phyloP scores from a whole-genome alignment of 805 yeast species.

The Zygosaccharomyces bailii region DNA sequence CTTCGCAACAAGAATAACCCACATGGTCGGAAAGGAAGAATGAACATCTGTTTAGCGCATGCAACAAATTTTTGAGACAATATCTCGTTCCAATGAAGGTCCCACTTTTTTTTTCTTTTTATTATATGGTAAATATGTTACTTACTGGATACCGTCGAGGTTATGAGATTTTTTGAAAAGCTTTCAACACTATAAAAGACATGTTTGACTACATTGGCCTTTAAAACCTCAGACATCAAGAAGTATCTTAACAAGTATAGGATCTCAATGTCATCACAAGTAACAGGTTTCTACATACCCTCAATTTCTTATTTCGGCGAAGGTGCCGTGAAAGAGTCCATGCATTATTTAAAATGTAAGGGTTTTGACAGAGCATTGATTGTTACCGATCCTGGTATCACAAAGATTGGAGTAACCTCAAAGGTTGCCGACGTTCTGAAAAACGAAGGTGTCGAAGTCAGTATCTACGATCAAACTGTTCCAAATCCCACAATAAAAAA shows the following conservation, averaged over 20 bases:
- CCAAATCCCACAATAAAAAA: slow-evolving; percentile 24
- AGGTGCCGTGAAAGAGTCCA: slow-evolving; percentile 25
- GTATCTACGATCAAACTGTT: slow-evolving; percentile 25
- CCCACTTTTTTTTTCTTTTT: too few species aligned
- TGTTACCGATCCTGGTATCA: slow-evolving; percentile 33
- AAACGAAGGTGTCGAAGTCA: slow-evolving; percentile 18
- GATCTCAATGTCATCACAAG: slow-evolving; percentile 13
- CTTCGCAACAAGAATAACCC: too few species aligned
- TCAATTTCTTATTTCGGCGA: slow-evolving; percentile 26
- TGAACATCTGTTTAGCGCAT: too few species aligned
- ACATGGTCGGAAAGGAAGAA: too few species aligned
- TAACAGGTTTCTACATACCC: slow-evolving; percentile 25
- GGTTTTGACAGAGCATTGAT: slow-evolving; percentile 23
- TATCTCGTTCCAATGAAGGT: too few species aligned
- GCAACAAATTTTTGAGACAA: too few species aligned
- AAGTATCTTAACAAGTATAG: not conserved
- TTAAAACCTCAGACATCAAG: not conserved
- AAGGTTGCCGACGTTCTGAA: slow-evolving; percentile 25
- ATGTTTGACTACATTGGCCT: not conserved
- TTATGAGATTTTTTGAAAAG: not conserved
- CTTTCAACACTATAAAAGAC: not conserved
- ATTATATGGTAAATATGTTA: not conserved
- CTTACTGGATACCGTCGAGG: not conserved
- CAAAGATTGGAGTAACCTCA: slow-evolving; percentile 29
- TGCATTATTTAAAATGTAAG: slow-evolving; percentile 16